These are phyloP conservation scores for Cryphonectria japonica DNA, from an alignment of 2,329 filamentous ascomycete genomes.

Conservation along the genomic window DNA sequence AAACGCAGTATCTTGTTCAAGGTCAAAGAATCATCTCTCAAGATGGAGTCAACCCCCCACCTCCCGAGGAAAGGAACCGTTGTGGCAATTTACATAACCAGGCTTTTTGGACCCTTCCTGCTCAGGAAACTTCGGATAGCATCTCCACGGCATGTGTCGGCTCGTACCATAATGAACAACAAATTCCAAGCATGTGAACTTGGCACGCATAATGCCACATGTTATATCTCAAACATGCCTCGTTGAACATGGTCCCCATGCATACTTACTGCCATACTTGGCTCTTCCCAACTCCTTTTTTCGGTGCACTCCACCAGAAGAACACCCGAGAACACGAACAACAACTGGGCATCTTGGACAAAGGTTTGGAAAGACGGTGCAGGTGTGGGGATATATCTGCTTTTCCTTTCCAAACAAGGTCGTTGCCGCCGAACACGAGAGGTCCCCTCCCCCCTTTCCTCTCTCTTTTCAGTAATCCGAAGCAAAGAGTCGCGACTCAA, in stretches of 20 bases:
- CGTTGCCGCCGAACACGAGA: neutral
- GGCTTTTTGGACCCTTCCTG: neutral
- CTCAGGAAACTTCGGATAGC: neutral
- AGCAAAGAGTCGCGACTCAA: neutral
- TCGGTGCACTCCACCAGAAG: neutral
- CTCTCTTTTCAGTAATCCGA: neutral
- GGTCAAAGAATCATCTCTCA: neutral
- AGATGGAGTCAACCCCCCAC: neutral
- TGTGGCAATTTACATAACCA: neutral
- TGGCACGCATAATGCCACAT: neutral
- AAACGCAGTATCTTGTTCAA: neutral
- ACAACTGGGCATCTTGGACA: neutral
- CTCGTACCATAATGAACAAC: neutral
- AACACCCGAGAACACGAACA: neutral
- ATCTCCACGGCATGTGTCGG: neutral
- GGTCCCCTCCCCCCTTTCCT: too few species aligned
- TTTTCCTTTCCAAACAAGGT: neutral
- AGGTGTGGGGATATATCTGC: neutral
- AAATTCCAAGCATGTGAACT: neutral
- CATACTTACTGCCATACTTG: neutral
- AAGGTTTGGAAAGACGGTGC: neutral
- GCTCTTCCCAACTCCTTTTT: neutral
- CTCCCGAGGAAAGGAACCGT: neutral
- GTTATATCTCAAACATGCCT: neutral
- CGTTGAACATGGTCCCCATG: neutral